These are phyloP conservation scores for Blepharisma japonicum DNA, from an alignment of 73 alveolate species.

Conservation along the genomic window DNA sequence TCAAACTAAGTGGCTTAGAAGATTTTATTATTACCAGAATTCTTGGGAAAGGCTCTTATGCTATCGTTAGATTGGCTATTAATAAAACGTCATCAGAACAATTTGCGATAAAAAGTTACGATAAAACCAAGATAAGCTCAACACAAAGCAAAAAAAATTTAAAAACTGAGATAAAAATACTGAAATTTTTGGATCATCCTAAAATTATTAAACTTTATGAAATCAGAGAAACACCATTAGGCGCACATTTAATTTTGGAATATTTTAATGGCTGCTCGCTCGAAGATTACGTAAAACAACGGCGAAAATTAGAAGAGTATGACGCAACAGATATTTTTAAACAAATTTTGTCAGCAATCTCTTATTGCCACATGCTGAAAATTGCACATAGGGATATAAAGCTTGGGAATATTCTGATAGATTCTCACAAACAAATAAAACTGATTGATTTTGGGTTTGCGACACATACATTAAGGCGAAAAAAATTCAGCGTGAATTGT, in stretches of 20 bases:
- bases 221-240: slow-evolving; percentile 46
- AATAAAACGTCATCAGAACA: slow-evolving; percentile 27
- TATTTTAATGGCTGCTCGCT: slow-evolving; percentile 56
- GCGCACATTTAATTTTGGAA: slow-evolving; percentile 48
- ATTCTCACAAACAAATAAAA: slow-evolving; percentile 38
- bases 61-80: slow-evolving; percentile 38
- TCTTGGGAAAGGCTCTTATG: slow-evolving; percentile 58
- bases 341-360: slow-evolving; percentile 50
- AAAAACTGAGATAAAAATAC: slow-evolving; percentile 50
- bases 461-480: slow-evolving; percentile 35
- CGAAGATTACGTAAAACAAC: slow-evolving; percentile 47
- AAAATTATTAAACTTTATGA: slow-evolving; percentile 51
- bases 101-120: slow-evolving; percentile 44
- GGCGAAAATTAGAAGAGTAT: slow-evolving; percentile 40
- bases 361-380: slow-evolving; percentile 52
- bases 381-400: slow-evolving; percentile 61
- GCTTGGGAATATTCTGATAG: slow-evolving; percentile 47
- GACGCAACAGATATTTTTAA: slow-evolving; percentile 45
- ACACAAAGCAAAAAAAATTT: slow-evolving; percentile 49
- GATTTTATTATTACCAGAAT: slow-evolving; percentile 35
- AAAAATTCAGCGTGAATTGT: slow-evolving; percentile 45
- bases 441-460: slow-evolving; percentile 61
- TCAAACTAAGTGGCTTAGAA: slow-evolving; percentile 22
- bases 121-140: slow-evolving; percentile 31
- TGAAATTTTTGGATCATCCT: slow-evolving; percentile 55